Conservation (phyloP, 495 filamentous ascomycete species). For the Xylaria curta region DNA sequence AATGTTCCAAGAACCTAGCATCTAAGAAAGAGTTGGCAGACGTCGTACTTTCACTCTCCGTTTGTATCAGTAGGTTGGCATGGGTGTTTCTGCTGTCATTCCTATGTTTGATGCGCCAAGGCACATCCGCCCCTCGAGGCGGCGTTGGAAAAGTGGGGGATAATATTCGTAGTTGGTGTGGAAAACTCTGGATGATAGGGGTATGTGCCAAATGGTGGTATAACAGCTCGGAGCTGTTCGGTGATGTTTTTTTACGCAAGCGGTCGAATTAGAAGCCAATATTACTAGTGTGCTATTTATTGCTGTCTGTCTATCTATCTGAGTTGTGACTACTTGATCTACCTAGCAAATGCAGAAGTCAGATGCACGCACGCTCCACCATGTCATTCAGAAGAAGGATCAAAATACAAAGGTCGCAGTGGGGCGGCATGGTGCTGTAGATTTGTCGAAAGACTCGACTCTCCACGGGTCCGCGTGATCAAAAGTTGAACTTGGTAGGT, state of each 20-base stretch:
- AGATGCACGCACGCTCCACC: neutral
- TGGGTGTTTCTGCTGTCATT: constrained; percentile 12
- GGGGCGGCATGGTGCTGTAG: too few relatives aligned
- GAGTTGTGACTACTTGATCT: neutral
- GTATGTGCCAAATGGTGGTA: constrained; percentile 8
- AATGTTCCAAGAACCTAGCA: neutral
- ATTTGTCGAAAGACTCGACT: too few relatives aligned
- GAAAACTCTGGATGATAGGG: neutral
- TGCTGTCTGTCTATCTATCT: neutral
- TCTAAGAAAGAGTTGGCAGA: neutral
- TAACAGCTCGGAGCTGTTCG: constrained; percentile 13
- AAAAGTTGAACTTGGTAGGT: too few relatives aligned
- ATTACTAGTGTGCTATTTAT: constrained; percentile 18
- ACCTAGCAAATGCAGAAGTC: neutral
- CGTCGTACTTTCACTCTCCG: neutral
- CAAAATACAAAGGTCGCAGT: too few relatives aligned
- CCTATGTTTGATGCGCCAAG: neutral
- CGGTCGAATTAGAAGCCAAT: neutral
- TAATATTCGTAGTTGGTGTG: constrained; percentile 6
- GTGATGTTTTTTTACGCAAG: neutral
- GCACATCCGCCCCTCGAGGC: neutral
- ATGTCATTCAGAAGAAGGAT: neutral
- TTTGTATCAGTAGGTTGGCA: constrained; percentile 11
- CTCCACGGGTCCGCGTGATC: too few relatives aligned
- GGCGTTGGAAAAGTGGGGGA: constrained; percentile 1